These are phyloP conservation scores for Lichtheimia ornata DNA, from an alignment of 371 early-diverging fungal genomes.

Conservation along the genomic window DNA sequence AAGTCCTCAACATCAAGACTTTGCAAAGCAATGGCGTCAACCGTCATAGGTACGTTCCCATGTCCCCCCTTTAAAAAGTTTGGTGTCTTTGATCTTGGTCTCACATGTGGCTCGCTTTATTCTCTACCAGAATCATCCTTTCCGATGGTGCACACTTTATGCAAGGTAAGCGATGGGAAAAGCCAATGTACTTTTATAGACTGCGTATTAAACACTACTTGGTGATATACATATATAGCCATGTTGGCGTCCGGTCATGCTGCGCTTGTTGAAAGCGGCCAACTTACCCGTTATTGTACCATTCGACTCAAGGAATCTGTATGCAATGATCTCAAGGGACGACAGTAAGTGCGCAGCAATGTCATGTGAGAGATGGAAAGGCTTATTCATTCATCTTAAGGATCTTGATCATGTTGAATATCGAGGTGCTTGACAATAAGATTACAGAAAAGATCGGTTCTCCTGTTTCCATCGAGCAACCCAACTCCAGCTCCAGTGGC, in stretches of 20 bases:
- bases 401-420: conserved; percentile 58
- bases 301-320: conserved; percentile 52
- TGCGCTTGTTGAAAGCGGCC: conserved; percentile 42
- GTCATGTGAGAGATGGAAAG: background rate
- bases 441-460: conserved; percentile 44
- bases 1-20: conserved; percentile 67
- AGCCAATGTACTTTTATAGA: too few species aligned
- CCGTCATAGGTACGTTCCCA: conserved; percentile 56
- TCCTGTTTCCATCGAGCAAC: conserved; percentile 36
- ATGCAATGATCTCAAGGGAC: conserved; percentile 55
- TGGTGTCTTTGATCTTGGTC: too few species aligned
- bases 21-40: conserved; percentile 32
- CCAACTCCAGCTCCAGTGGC: background rate
- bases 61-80: background rate
- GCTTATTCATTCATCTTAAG: conserved; percentile 31
- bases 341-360: conserved; percentile 43
- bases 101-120: background rate
- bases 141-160: conserved; percentile 70
- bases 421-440: conserved; percentile 41
- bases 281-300: conserved; percentile 53
- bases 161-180: conserved; percentile 52
- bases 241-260: conserved; percentile 69
- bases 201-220: background rate
- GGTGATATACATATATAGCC: conserved; percentile 36
- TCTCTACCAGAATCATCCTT: conserved; percentile 55